phyloP scores from a whole-genome alignment of 805 yeast species.

The Candida alai region DNA sequence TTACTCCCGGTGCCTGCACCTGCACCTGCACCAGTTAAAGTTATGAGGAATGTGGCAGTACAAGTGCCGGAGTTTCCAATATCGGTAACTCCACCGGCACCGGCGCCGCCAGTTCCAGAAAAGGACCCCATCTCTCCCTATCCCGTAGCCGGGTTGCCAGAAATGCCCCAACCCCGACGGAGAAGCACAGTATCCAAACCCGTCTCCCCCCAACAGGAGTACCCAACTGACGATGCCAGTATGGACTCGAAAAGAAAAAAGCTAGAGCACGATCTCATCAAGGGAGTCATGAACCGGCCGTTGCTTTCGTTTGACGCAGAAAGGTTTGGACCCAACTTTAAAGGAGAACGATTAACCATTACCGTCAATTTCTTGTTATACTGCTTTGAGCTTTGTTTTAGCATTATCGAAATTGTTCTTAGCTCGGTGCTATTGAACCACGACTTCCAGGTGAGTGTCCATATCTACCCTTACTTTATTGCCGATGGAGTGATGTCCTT shows the following conservation, averaged over 20 bases:
- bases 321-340: conserved; percentile 11
- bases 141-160: conserved; percentile 22
- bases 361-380: conserved; percentile 28
- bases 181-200: conserved; percentile 5
- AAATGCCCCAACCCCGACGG: conserved; percentile 19
- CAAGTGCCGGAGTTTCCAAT: conserved; percentile 7
- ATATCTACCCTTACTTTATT: conserved; percentile 35
- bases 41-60: neutral
- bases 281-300: conserved; percentile 32
- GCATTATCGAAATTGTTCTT: conserved; percentile 24
- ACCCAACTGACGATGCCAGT: conserved; percentile 18
- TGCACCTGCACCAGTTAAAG: neutral
- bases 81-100: too few species aligned
- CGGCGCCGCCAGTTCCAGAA: too few species aligned
- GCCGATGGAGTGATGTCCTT: conserved; percentile 33
- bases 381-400: conserved; percentile 25
- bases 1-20: conserved; percentile 1
- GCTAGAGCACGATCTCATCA: conserved; percentile 26
- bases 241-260: conserved; percentile 18
- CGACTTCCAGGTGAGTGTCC: conserved; percentile 21
- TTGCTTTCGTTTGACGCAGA: conserved; percentile 17
- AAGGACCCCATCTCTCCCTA: too few species aligned
- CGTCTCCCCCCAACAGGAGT: neutral
- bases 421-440: conserved; percentile 21
- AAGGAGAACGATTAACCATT: conserved; percentile 15